Percentiles rank a stretch among this genome's conserved stretches.
phyloP scores from a whole-genome alignment of 176 grass and related monocot genomes.

The Juncus effusus region DNA sequence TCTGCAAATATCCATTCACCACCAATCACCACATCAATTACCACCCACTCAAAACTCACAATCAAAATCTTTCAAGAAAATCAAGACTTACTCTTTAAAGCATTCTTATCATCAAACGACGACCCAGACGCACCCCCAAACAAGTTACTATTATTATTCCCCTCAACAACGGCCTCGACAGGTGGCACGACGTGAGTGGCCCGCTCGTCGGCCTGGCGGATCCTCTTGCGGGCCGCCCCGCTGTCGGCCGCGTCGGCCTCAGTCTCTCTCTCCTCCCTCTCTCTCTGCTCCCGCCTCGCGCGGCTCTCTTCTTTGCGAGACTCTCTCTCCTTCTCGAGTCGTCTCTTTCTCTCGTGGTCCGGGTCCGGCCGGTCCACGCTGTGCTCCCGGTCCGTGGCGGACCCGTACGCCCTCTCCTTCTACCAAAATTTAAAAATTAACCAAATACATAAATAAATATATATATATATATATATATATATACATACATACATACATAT shows the following conservation, averaged over 20 bases:
- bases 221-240: constrained; percentile 51
- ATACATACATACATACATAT: no score
- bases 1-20: constrained; percentile 40
- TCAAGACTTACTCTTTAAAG: constrained; percentile 76
- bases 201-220: constrained; percentile 46
- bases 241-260: constrained; percentile 77
- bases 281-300: constrained; percentile 58
- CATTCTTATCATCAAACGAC: constrained; percentile 80
- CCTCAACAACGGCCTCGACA: constrained; percentile 15
- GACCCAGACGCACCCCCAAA: constrained; percentile 53
- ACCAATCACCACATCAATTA: constrained; percentile 14
- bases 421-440: constrained; percentile 34
- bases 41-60: not conserved
- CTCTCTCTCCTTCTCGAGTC: constrained; percentile 69
- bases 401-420: constrained; percentile 61
- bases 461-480: not conserved
- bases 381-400: constrained; percentile 52
- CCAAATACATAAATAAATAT: not conserved
- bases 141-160: constrained; percentile 38
- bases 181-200: constrained; percentile 2
- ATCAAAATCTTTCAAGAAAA: constrained; percentile 3
- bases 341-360: constrained; percentile 79
- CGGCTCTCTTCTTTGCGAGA: constrained; percentile 69
- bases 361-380: constrained; percentile 83
- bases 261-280: constrained; percentile 76